These are phyloP conservation scores for Lactifluus volemus DNA, from an alignment of 768 basidiomycete species.

Conservation along the genomic window DNA sequence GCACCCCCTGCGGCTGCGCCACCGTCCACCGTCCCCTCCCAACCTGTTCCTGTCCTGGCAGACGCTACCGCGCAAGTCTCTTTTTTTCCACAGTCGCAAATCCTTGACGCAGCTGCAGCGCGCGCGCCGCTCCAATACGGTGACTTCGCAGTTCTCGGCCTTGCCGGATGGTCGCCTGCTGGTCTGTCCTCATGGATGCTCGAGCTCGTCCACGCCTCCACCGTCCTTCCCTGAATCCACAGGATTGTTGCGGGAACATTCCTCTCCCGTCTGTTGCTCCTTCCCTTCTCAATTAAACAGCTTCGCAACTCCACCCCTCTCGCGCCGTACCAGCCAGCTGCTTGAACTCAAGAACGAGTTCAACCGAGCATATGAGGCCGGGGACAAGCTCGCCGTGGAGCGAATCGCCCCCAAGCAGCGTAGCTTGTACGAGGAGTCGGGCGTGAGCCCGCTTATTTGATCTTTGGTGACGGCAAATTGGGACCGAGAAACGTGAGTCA, in stretches of 20 bases:
- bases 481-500: too few species aligned
- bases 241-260: constrained; percentile 63
- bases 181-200: constrained; percentile 54
- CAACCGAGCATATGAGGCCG: constrained; percentile 24
- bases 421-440: constrained; percentile 52
- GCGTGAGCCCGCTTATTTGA: too few species aligned
- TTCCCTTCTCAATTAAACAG: constrained; percentile 52
- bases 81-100: background rate
- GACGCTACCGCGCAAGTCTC: background rate
- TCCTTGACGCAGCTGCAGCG: constrained; percentile 6
- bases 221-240: constrained; percentile 76
- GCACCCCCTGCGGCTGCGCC: background rate
- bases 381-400: constrained; percentile 36
- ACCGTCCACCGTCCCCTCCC: background rate
- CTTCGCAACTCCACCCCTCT: constrained; percentile 52
- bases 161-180: constrained; percentile 55
- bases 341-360: constrained; percentile 45
- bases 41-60: too few species aligned
- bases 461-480: too few species aligned
- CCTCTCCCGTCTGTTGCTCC: constrained; percentile 48
- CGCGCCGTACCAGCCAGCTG: constrained; percentile 50
- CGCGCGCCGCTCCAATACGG: constrained; percentile 55
- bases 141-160: constrained; percentile 60
- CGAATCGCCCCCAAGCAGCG: constrained; percentile 37
- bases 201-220: constrained; percentile 59